phyloP scores from a whole-genome alignment of 306 rosid genomes.

The Prunus mongolica region DNA sequence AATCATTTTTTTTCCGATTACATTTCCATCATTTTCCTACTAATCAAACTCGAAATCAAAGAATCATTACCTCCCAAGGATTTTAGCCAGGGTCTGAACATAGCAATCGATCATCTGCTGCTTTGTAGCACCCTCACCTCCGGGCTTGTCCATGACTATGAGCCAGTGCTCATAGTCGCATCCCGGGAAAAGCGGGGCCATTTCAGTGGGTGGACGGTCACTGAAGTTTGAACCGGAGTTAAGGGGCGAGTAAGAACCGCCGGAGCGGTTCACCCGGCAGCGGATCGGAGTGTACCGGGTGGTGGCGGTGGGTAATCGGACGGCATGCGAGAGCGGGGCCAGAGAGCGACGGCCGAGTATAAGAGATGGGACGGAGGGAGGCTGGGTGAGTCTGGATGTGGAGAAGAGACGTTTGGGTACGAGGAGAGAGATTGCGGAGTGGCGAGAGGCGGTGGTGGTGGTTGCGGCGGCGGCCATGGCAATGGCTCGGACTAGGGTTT shows the following conservation, averaged over 20 bases:
- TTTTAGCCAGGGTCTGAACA: conserved; percentile 66
- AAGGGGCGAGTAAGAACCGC: conserved; percentile 71
- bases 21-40: not conserved
- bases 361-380: conserved; percentile 34
- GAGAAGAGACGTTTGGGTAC: conserved; percentile 41
- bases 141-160: conserved; percentile 91
- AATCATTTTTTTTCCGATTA: not conserved
- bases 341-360: conserved; percentile 36
- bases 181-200: conserved; percentile 97
- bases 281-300: conserved; percentile 48
- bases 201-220: conserved; percentile 89
- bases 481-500: conserved; percentile 48
- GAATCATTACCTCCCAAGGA: conserved; percentile 56
- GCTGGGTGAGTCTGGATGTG: conserved; percentile 27
- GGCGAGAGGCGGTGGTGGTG: conserved; percentile 18
- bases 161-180: conserved; percentile 98
- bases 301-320: conserved; percentile 10
- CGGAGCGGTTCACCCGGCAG: conserved; percentile 67
- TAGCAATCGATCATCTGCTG: conserved; percentile 86
- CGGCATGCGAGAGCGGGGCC: conserved; percentile 42
- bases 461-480: conserved; percentile 28
- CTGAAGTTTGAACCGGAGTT: conserved; percentile 69
- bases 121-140: conserved; percentile 75
- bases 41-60: not conserved
- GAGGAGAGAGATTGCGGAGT: conserved; percentile 19